Conservation (phyloP, 352 stramenopile genomes). For the Phytophthora gonapodyides region DNA sequence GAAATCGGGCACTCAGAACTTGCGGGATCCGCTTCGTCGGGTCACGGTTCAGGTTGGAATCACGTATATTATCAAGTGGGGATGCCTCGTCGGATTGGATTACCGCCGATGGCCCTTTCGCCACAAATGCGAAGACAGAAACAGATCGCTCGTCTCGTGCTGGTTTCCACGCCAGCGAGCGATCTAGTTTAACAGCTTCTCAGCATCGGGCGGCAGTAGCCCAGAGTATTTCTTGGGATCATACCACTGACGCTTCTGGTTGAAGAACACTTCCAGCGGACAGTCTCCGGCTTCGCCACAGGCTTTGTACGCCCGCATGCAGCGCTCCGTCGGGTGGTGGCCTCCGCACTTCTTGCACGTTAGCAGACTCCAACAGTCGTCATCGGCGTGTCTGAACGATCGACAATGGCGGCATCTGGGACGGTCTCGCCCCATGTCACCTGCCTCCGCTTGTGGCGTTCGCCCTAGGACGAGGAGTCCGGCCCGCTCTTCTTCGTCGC, state of each 20-base stretch:
- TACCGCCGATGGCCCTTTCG: too few species aligned
- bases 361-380: not conserved
- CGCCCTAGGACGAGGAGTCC: too few species aligned
- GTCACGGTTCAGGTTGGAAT: too few species aligned
- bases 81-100: too few species aligned
- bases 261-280: conserved; percentile 14
- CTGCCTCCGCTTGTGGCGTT: too few species aligned
- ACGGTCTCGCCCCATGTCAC: not conserved
- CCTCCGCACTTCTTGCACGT: not conserved
- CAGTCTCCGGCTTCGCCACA: conserved; percentile 8
- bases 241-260: conserved; percentile 12
- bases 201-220: not conserved
- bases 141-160: conserved; percentile 18
- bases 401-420: not conserved
- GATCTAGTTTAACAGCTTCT: conserved; percentile 28
- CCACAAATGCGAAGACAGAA: conserved; percentile 12
- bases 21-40: too few species aligned
- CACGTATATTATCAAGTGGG: too few species aligned
- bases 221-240: not conserved
- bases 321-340: not conserved
- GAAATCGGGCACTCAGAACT: too few species aligned
- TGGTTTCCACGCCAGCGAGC: conserved; percentile 17
- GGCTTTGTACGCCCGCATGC: not conserved
- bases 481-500: too few species aligned
- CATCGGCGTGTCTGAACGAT: not conserved